Evolutionary conservation across 805 yeast genomes (phyloP).

Genomic region (Candida insectorum): DNA sequence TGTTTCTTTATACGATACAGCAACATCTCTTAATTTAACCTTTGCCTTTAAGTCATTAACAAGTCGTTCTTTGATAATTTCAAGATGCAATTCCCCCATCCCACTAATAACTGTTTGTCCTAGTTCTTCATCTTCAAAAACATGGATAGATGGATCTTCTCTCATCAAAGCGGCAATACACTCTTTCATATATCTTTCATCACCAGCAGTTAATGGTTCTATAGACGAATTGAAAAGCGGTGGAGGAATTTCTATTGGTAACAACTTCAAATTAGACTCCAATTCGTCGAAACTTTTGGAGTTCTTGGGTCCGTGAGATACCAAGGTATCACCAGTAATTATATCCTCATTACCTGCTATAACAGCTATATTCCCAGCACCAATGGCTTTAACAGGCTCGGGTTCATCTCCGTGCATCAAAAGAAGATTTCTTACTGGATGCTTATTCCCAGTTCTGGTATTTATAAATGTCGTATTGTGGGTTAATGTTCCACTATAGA

Average conservation of each 20-base stretch:
- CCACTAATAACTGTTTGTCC: conserved; percentile 90
- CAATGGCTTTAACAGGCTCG: conserved; percentile 59
- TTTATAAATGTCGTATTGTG: conserved; percentile 63
- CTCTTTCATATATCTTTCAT: conserved; percentile 66
- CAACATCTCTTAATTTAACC: conserved; percentile 75
- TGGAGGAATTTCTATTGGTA: conserved; percentile 84
- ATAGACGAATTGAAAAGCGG: conserved; percentile 86
- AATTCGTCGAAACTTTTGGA: conserved; percentile 39
- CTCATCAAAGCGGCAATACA: conserved; percentile 64
- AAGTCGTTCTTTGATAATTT: conserved; percentile 77
- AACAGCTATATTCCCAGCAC: conserved; percentile 89
- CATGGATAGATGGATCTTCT: conserved; percentile 86
- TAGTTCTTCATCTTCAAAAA: conserved; percentile 73
- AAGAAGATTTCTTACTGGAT: conserved; percentile 65
- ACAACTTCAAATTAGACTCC: conserved; percentile 46
- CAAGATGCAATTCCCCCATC: conserved; percentile 96
- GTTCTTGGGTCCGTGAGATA: conserved; percentile 54
- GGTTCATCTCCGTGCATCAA: conserved; percentile 89
- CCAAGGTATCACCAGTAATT: conserved; percentile 87
- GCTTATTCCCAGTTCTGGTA: conserved; percentile 63
- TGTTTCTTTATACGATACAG: conserved; percentile 87
- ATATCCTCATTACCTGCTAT: conserved; percentile 69
- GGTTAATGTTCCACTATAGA: conserved; percentile 75
- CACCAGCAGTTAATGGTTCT: conserved; percentile 83
- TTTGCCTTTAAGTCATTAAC: conserved; percentile 80